Conservation (phyloP, 2,329 filamentous ascomycete species). For the Aspergillus terreus region DNA sequence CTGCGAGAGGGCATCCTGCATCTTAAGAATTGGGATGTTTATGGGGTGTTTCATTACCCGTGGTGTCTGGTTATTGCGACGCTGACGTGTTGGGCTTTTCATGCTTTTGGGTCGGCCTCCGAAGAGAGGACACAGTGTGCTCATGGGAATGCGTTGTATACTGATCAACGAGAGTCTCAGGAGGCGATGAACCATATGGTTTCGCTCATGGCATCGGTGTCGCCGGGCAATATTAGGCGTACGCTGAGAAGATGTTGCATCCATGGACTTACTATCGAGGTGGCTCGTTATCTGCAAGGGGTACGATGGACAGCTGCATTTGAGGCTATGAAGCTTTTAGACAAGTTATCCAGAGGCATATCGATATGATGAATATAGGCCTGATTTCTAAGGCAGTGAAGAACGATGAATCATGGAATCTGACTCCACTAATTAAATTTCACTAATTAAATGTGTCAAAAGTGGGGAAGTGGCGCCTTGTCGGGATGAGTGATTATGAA, state of each 20-base stretch:
- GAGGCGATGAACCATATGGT: constrained; percentile 1
- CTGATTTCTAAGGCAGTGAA: no score
- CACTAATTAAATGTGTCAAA: no score
- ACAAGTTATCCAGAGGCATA: neutral
- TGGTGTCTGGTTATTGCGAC: constrained; percentile 1
- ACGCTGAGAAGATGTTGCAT: constrained; percentile 1
- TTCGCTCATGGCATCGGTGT: neutral
- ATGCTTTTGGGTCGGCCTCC: neutral
- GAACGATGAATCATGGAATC: no score
- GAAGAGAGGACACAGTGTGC: neutral
- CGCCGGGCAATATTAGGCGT: neutral
- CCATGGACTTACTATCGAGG: neutral
- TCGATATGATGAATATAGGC: no score
- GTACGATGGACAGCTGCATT: constrained; percentile 1
- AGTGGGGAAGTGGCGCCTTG: no score
- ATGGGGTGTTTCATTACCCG: neutral
- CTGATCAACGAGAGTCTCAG: neutral
- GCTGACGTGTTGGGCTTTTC: constrained; percentile 1
- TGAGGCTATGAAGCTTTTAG: constrained; percentile 1
- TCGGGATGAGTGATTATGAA: neutral
- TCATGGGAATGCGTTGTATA: neutral
- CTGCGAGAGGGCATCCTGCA: neutral
- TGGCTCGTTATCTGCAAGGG: neutral
- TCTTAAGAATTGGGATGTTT: neutral
- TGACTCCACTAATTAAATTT: no score